Base-by-base conservation (phyloP, 331 rosid species). In the Quercus tomentella region DNA sequence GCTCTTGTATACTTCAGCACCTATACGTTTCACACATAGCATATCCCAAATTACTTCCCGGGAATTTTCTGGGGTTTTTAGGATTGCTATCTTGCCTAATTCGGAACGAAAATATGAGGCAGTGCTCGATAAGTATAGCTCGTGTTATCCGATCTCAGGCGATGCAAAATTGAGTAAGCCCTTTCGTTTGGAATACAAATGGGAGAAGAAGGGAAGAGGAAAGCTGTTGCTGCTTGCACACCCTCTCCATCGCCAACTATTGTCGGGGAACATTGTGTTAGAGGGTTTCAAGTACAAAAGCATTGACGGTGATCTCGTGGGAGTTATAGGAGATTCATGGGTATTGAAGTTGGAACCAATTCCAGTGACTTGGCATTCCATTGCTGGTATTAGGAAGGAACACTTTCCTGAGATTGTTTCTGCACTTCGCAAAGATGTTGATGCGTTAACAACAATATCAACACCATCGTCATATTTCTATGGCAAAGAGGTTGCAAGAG, bases 271-370 rank as follows among this genome's bases (percentile, higher is more conserved):
- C 4, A 49, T 57, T 55, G 76, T 88, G 72, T 75, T 88, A 67
- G 70, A 81, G 80, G 77, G 75, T 49, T 88, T 88, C 25, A 83
- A 81, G 79, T 88, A 68, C 70, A 85, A 25, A 60, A 83, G 91
- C 21, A 81, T 88, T 22, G 91, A 88, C 57, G 91, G 91, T 17
- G 89, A 86, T 11, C 89, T 88, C 15, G 91, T 86, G 51, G 91
- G 91, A 7, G 80, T 88, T 58, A 81, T 88, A 25, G 91, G 91
- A 4, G 77, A 80, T 65, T 83, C 86, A 54, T 88, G 89, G 91
- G 76, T 25, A 20, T 67, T 88, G 73, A 85, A 79, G 31, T 76
- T 84, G 5, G 82, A 86, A 26, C 82, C 88, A 35, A 83, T 85
- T 79, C 77, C 88, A 18, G 77, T 88, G 9, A 86, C 91, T 41